Evolutionary conservation across 345 rosid genomes (phyloP), one percentile per base, ranked within the genome.

Genomic region (Lumnitzera littorea): DNA sequence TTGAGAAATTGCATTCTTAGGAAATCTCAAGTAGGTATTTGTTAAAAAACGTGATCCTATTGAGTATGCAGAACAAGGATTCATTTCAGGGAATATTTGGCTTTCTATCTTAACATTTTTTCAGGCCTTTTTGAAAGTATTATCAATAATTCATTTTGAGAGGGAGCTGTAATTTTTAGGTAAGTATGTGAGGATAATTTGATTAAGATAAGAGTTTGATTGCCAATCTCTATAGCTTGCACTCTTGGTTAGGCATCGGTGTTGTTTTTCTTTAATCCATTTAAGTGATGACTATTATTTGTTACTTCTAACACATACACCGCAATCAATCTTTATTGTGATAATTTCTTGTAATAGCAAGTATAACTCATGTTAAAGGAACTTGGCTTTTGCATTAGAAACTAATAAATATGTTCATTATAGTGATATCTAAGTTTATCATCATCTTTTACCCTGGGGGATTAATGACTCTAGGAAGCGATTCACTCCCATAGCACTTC

Each of bases 171-270:
- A 20, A 20, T 20, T 20, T 20, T 20, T 20, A 20, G 20, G 20
- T 20, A 20, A 20, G 20, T 20, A 20, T 20, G 20, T 20, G 20
- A 20, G 20, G 20, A 20, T 20, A 20, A 20, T 20, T 20, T 20
- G 20, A 66, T 70, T 97, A 94, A 52, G 91, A 88, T 11, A 96
- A 91, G 73, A 86, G 89, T 16, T 27, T 70, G 23, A 88, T 91
- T 57, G 80, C 72, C 63, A 91, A 91, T 65, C 92, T 95, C 49
- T 90, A 95, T 77, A 95, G 99, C 67, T 70, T 95, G 56, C 97
- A 95, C 64, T 91, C 99, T 46, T 95, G 99, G 99, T 75, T 91
- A 53, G 99, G 99, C 11, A 86, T 95, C 11, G 70, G 68, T 1
- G 62, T 85, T 70, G 91, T 95, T 63, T 72, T 70, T 51, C 91